Conservation (phyloP, 495 filamentous ascomycete genomes). For the Parathielavia appendiculata region DNA sequence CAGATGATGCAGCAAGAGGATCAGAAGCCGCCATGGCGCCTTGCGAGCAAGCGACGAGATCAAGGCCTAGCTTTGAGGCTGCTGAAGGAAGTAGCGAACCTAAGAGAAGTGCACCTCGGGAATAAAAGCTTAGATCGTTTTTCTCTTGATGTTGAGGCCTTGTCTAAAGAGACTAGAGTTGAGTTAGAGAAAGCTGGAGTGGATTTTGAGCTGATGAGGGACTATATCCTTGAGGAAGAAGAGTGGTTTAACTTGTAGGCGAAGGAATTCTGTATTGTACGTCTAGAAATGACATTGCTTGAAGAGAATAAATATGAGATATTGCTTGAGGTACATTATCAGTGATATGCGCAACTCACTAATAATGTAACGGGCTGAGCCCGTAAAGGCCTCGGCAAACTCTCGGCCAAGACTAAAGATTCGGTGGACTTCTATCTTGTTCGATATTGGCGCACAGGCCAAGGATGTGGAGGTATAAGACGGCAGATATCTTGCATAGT, state of each 20-base stretch:
- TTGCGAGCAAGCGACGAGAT: slow-evolving; percentile 3
- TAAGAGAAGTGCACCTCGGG: slow-evolving; percentile 9
- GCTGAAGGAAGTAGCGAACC: not conserved
- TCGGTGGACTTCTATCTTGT: too few species aligned
- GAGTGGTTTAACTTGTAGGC: not conserved
- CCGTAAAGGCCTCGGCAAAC: too few species aligned
- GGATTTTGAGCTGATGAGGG: slow-evolving; percentile 8
- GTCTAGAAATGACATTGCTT: not conserved
- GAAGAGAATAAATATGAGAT: not conserved
- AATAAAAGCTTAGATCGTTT: slow-evolving; percentile 26
- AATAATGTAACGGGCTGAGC: too few species aligned
- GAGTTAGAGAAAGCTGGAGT: slow-evolving; percentile 21
- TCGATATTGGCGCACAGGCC: too few species aligned
- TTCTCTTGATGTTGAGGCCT: slow-evolving; percentile 16
- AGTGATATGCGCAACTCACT: too few species aligned
- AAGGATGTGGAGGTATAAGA: too few species aligned
- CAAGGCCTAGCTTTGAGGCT: slow-evolving; percentile 9
- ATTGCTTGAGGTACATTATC: not conserved
- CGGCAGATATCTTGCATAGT: too few species aligned
- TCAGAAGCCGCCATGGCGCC: slow-evolving; percentile 2
- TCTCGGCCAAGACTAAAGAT: too few species aligned
- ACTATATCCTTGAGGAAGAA: slow-evolving; percentile 18
- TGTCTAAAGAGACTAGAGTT: slow-evolving; percentile 18
- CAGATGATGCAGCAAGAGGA: slow-evolving; percentile 28
- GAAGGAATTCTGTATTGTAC: not conserved